Conservation (phyloP, 306 rosid species). For the Vachellia collinsii region DNA sequence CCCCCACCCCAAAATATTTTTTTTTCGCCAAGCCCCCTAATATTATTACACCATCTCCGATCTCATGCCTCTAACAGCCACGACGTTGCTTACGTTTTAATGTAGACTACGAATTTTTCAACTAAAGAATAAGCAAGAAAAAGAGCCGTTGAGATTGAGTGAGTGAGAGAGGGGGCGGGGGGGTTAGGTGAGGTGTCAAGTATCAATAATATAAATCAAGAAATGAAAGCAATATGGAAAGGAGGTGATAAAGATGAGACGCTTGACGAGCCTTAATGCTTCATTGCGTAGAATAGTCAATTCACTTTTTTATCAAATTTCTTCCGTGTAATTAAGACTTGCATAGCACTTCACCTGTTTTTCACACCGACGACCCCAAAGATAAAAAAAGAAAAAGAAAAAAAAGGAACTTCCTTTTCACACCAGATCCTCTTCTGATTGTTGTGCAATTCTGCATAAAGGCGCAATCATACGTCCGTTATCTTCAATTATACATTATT, state of each 20-base stretch:
- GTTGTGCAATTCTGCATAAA: background rate
- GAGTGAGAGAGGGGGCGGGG: background rate
- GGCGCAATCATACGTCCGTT: background rate
- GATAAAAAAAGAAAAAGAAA: background rate
- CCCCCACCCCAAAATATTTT: too few species aligned
- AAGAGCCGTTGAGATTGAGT: background rate
- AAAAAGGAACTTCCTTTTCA: background rate
- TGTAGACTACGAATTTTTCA: constrained; percentile 12
- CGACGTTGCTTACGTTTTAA: constrained; percentile 11
- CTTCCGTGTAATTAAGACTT: background rate
- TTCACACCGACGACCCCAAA: background rate
- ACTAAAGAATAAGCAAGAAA: constrained; percentile 8
- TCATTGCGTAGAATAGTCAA: background rate
- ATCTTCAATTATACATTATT: background rate
- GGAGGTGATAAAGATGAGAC: background rate
- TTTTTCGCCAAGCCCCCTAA: too few species aligned
- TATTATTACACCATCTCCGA: too few species aligned
- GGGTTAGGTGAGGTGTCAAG: constrained; percentile 15
- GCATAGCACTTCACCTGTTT: background rate
- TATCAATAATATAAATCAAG: background rate
- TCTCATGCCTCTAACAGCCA: background rate
- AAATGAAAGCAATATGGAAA: constrained; percentile 12
- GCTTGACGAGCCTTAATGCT: background rate
- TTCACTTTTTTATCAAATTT: constrained; percentile 21
- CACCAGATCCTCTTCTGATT: background rate